These are phyloP conservation scores for Debaryomyces subglobosus DNA, from an alignment of 1,139 yeast species.

Conservation along the genomic window DNA sequence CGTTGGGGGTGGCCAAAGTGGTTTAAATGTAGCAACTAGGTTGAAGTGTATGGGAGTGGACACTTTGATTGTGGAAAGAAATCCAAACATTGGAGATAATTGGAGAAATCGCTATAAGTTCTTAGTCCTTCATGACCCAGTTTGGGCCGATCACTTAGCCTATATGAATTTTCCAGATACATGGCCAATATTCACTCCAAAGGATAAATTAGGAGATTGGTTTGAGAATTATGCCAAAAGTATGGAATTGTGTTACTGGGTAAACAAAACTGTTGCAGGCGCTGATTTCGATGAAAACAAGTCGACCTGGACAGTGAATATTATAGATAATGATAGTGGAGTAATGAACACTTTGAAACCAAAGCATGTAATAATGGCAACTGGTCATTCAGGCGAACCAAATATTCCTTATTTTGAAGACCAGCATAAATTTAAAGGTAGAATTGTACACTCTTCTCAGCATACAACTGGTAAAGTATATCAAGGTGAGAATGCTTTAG, in stretches of 20 bases:
- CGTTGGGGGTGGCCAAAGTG: conserved; percentile 47
- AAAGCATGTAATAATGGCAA: conserved; percentile 3
- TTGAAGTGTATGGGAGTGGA: conserved; percentile 40
- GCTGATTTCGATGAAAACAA: conserved; percentile 32
- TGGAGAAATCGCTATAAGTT: conserved; percentile 48
- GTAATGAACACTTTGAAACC: conserved; percentile 2
- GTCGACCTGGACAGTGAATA: conserved; percentile 30
- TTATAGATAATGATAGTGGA: conserved; percentile 24
- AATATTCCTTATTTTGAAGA: conserved; percentile 34
- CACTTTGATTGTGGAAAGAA: conserved; percentile 37
- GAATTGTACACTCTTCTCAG: conserved; percentile 39
- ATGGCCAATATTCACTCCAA: conserved; percentile 46
- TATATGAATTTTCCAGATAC: conserved; percentile 39
- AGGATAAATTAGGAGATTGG: conserved; percentile 45
- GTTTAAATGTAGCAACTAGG: conserved; percentile 42
- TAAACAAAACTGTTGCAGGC: background rate
- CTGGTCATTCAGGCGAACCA: conserved; percentile 32
- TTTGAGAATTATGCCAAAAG: conserved; percentile 40
- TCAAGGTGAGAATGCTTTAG: conserved; percentile 41
- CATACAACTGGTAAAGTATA: conserved; percentile 41
- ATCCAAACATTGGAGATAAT: conserved; percentile 41
- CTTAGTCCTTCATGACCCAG: conserved; percentile 47
- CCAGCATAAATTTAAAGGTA: conserved; percentile 38
- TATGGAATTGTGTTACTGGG: conserved; percentile 41
- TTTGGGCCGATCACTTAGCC: conserved; percentile 42